Conservation (phyloP, 257 asterid genomes). For the Ilex asprella region DNA sequence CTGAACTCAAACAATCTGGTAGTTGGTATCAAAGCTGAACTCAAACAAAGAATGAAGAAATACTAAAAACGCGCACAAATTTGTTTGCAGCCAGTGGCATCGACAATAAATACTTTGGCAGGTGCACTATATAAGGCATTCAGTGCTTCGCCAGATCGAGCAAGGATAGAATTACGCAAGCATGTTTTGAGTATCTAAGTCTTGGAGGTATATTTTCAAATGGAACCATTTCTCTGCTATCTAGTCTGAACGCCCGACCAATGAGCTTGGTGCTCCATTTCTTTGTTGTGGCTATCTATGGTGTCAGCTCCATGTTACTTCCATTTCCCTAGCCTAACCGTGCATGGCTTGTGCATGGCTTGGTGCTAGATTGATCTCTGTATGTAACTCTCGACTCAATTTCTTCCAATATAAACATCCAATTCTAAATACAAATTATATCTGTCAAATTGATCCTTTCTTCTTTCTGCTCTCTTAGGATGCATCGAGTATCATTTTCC, state of each 20-base stretch:
- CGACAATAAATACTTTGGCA: conserved; percentile 11
- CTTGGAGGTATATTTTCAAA: conserved; percentile 12
- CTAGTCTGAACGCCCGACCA: conserved; percentile 9
- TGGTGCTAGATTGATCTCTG: conserved; percentile 10
- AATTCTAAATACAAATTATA: no score
- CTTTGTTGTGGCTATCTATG: conserved; percentile 12
- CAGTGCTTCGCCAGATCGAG: conserved; percentile 13
- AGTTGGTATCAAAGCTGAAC: neutral
- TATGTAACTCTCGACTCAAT: neutral
- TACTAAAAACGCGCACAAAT: no score
- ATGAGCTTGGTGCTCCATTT: conserved; percentile 10
- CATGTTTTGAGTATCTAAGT: conserved; percentile 10
- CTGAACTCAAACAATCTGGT: neutral
- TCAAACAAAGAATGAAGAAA: neutral
- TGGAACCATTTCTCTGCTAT: conserved; percentile 9
- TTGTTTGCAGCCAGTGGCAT: no score
- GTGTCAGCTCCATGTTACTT: conserved; percentile 9
- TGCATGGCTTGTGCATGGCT: conserved; percentile 10
- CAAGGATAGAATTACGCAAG: conserved; percentile 10
- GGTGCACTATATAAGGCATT: conserved; percentile 11
- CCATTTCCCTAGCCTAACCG: conserved; percentile 1
- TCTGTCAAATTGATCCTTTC: no score
- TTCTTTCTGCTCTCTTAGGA: conserved; percentile 18
- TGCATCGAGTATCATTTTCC: conserved; percentile 48
- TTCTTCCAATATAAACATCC: no score